These are phyloP conservation scores for Colletotrichum nymphaeae DNA, from an alignment of 2,329 filamentous ascomycete species.

Conservation along the genomic window DNA sequence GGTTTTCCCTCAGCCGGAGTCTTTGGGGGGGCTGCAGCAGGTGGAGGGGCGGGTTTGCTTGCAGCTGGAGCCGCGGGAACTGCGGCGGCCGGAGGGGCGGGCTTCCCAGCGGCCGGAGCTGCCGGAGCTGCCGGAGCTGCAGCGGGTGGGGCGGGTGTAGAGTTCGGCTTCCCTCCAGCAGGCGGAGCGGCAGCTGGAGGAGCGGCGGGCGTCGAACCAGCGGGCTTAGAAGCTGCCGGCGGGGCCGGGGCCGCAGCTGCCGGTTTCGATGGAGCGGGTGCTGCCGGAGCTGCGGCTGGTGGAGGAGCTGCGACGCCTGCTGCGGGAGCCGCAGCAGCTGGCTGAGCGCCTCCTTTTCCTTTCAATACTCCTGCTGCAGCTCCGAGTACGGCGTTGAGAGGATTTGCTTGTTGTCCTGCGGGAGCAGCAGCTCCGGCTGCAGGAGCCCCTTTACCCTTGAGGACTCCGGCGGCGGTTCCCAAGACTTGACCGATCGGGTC, in stretches of 20 bases:
- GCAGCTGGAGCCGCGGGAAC: background rate
- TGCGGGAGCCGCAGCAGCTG: constrained; percentile 9
- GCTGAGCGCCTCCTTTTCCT: constrained; percentile 19
- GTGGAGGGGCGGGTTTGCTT: background rate
- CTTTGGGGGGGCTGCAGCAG: background rate
- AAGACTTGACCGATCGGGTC: constrained; percentile 13
- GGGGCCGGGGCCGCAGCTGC: background rate
- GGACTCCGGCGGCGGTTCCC: constrained; percentile 25
- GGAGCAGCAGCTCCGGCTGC: constrained; percentile 13
- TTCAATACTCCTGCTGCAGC: constrained; percentile 21
- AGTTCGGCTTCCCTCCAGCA: background rate
- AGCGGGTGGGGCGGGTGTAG: background rate
- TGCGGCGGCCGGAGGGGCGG: constrained; percentile 1
- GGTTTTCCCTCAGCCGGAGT: background rate
- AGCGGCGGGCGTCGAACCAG: background rate
- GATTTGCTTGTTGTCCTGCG: constrained; percentile 12
- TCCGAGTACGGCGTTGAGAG: constrained; percentile 16
- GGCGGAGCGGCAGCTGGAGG: background rate
- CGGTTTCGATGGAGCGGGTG: constrained; percentile 1
- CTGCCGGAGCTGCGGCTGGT: background rate
- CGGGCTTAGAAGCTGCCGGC: background rate
- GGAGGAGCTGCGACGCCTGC: background rate
- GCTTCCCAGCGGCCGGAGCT: constrained; percentile 10
- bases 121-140: constrained; percentile 4
- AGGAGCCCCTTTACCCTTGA: constrained; percentile 26